Conservation (phyloP, 805 yeast species). For the Cyberlindnera xylosilytica region DNA sequence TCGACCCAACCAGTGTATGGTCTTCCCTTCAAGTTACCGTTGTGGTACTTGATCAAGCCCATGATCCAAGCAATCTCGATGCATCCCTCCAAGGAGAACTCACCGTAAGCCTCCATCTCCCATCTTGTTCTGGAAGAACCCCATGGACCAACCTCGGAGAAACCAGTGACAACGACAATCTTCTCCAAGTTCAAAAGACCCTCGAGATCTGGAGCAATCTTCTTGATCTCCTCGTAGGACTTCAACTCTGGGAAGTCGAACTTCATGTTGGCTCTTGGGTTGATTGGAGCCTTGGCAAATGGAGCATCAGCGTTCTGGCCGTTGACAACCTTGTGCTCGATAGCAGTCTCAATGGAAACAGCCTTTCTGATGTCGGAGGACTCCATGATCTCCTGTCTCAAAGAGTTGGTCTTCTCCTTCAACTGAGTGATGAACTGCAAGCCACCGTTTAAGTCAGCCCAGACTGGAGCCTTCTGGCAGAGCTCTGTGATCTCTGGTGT, state of each 20-base stretch:
- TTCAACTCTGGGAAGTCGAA: conserved; percentile 90
- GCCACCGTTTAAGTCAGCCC: conserved; percentile 99
- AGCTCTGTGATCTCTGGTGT: conserved; percentile 79
- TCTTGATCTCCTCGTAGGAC: conserved; percentile 68
- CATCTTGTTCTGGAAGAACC: conserved; percentile 99
- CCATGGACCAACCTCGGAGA: conserved; percentile 99
- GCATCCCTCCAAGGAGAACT: conserved; percentile 95
- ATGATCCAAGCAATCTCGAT: conserved; percentile 99
- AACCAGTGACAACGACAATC: conserved; percentile 95
- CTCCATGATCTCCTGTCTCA: conserved; percentile 73
- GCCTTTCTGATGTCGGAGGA: conserved; percentile 93
- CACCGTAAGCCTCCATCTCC: conserved; percentile 98
- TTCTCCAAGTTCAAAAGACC: conserved; percentile 90
- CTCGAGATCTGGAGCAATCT: conserved; percentile 69
- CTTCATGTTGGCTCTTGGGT: conserved; percentile 94
- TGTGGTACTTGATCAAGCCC: conserved; percentile 95
- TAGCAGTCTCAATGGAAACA: conserved; percentile 87
- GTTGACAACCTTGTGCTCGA: conserved; percentile 76
- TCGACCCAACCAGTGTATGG: conserved; percentile 98
- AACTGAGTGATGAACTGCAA: conserved; percentile 89
- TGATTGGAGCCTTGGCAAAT: conserved; percentile 69
- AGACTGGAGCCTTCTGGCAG: conserved; percentile 91
- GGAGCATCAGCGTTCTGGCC: conserved; percentile 90
- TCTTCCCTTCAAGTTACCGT: conserved; percentile 83
- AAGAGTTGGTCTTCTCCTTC: conserved; percentile 77